Evolutionary conservation across 2,329 filamentous ascomycete genomes (phyloP).

Genomic region (Calycina marina): DNA sequence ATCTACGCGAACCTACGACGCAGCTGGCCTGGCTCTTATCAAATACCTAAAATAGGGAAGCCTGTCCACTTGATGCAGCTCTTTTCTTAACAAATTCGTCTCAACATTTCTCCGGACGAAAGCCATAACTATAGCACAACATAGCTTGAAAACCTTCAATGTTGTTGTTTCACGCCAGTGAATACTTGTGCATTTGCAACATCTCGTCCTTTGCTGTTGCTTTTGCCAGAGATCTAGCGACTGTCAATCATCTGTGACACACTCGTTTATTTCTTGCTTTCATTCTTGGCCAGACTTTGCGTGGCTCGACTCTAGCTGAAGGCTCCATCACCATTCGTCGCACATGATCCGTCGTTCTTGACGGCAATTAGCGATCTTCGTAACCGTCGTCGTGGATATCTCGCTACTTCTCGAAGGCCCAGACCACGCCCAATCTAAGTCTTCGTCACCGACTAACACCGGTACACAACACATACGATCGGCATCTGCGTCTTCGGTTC

Average conservation of each 20-base stretch:
- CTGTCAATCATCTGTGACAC: too few relatives aligned
- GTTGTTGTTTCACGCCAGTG: slow-evolving; percentile 18
- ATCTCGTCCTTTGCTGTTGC: too few relatives aligned
- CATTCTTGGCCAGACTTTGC: too few relatives aligned
- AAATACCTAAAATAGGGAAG: slow-evolving; percentile 24
- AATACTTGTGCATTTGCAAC: too few relatives aligned
- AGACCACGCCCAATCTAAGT: slow-evolving; percentile 57
- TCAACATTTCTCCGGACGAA: slow-evolving; percentile 19
- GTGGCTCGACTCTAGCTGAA: too few relatives aligned
- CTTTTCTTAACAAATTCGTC: slow-evolving; percentile 4
- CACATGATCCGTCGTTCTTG: slow-evolving; percentile 23
- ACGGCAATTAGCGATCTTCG: slow-evolving; percentile 21
- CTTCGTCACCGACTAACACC: slow-evolving; percentile 27
- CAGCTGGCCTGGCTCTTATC: slow-evolving; percentile 27
- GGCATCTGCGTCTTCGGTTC: slow-evolving; percentile 15
- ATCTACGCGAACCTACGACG: slow-evolving; percentile 29
- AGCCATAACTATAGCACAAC: slow-evolving; percentile 11
- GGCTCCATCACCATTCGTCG: too few relatives aligned
- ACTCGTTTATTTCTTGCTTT: too few relatives aligned
- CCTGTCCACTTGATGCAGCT: slow-evolving; percentile 1
- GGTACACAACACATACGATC: slow-evolving; percentile 14
- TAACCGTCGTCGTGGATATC: slow-evolving; percentile 86
- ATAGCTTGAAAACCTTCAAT: slow-evolving; percentile 10
- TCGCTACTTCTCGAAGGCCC: slow-evolving; percentile 67
- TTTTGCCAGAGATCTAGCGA: too few relatives aligned